phyloP scores from a whole-genome alignment of 257 asterid genomes.

The Salvia hispanica region DNA sequence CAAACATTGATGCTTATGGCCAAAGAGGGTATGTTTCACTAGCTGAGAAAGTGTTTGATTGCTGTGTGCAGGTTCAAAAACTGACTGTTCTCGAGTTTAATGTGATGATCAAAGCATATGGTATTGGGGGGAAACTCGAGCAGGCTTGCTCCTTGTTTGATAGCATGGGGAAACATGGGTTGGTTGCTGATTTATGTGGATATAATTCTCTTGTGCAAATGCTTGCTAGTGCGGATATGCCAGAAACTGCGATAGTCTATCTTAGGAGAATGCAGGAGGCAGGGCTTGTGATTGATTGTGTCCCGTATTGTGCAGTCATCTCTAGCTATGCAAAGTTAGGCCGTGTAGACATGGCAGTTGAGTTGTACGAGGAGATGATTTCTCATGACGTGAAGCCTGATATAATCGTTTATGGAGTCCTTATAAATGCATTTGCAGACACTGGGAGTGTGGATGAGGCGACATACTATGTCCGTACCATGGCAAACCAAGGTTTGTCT shows the following conservation, averaged over 20 bases:
- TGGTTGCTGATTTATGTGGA: slow-evolving; percentile 78
- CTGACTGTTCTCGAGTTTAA: slow-evolving; percentile 63
- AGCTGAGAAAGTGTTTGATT: slow-evolving; percentile 68
- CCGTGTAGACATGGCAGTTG: slow-evolving; percentile 54
- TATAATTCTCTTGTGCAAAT: slow-evolving; percentile 79
- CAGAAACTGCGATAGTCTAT: slow-evolving; percentile 60
- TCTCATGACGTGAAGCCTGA: slow-evolving; percentile 61
- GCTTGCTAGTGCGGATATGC: slow-evolving; percentile 76
- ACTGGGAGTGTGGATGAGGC: slow-evolving; percentile 69
- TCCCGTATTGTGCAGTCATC: slow-evolving; percentile 76
- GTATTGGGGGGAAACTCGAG: slow-evolving; percentile 66
- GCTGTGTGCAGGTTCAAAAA: slow-evolving; percentile 51
- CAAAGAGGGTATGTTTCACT: slow-evolving; percentile 68
- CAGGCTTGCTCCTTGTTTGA: slow-evolving; percentile 74
- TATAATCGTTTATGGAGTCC: slow-evolving; percentile 69
- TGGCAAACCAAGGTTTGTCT: slow-evolving; percentile 54
- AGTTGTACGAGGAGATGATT: slow-evolving; percentile 67
- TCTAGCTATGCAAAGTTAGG: slow-evolving; percentile 75
- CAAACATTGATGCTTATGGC: slow-evolving; percentile 90
- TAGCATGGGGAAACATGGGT: slow-evolving; percentile 57
- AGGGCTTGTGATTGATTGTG: slow-evolving; percentile 67
- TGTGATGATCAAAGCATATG: slow-evolving; percentile 94
- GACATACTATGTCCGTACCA: slow-evolving; percentile 41
- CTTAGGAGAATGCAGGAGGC: slow-evolving; percentile 71
- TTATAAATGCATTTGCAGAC: slow-evolving; percentile 83